Evolutionary conservation across 2,329 filamentous ascomycete species (phyloP).

Genomic region (Fonsecaea multimorphosa): DNA sequence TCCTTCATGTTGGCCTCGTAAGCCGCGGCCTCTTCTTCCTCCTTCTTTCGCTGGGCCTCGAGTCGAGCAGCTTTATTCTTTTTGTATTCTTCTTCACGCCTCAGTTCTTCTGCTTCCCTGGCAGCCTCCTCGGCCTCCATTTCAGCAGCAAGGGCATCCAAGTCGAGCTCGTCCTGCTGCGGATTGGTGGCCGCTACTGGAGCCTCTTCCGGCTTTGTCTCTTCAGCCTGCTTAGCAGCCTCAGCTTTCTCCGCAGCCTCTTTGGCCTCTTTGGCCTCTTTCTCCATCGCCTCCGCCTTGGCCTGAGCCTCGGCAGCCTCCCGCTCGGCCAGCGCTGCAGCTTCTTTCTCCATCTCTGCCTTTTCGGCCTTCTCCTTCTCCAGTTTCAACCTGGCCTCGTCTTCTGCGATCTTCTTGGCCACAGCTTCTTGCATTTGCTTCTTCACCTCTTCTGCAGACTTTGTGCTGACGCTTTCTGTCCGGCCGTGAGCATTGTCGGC

Average conservation of each 20-base stretch:
- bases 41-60: constrained; percentile 54
- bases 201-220: constrained; percentile 29
- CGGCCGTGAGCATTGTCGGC: constrained; percentile 69
- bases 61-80: constrained; percentile 83
- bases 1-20: constrained; percentile 57
- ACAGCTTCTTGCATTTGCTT: constrained; percentile 70
- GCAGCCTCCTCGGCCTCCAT: constrained; percentile 56
- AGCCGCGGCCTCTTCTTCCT: constrained; percentile 52
- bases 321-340: constrained; percentile 47
- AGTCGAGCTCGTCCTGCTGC: constrained; percentile 52
- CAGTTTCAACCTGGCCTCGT: constrained; percentile 53
- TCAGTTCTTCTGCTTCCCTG: constrained; percentile 54
- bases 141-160: constrained; percentile 44
- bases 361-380: constrained; percentile 42
- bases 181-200: constrained; percentile 39
- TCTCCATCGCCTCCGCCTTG: constrained; percentile 41
- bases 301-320: constrained; percentile 36
- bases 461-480: constrained; percentile 71
- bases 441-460: constrained; percentile 81
- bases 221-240: constrained; percentile 50
- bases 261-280: constrained; percentile 56
- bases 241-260: constrained; percentile 48
- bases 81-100: constrained; percentile 57
- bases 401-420: constrained; percentile 60
- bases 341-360: constrained; percentile 50